Conservation (phyloP, 2,329 filamentous ascomycete species). For the Nannizziopsis arthrosporioides region DNA sequence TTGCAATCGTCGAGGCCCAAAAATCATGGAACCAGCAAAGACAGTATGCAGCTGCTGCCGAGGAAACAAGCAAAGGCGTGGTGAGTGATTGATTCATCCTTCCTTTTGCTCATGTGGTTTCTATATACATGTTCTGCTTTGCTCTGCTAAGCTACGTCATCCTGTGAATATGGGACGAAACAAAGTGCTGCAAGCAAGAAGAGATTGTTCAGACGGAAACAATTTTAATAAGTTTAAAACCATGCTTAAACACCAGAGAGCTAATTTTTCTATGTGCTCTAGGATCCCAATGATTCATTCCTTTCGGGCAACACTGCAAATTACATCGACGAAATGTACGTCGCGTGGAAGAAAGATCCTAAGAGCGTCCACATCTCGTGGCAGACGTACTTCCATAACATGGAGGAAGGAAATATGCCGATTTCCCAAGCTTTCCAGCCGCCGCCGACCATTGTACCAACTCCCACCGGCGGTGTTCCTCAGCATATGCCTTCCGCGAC, state of each 20-base stretch:
- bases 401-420: conserved; percentile 96
- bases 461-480: conserved; percentile 65
- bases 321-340: conserved; percentile 99
- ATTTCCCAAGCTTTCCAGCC: conserved; percentile 94
- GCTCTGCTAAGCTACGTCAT: neutral
- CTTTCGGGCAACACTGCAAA: conserved; percentile 93
- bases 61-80: conserved; percentile 50
- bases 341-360: conserved; percentile 91
- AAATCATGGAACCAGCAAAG: conserved; percentile 35
- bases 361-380: conserved; percentile 92
- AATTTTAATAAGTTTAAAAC: neutral
- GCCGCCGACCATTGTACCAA: conserved; percentile 80
- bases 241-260: conserved; percentile 9
- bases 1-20: conserved; percentile 32
- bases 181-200: neutral
- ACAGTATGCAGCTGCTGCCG: conserved; percentile 48
- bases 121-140: neutral
- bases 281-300: conserved; percentile 91
- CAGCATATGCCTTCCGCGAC: conserved; percentile 59
- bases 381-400: conserved; percentile 99
- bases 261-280: conserved; percentile 17
- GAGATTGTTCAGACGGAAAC: neutral
- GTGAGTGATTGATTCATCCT: conserved; percentile 34
- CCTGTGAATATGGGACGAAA: neutral
- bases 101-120: conserved; percentile 1